Percentiles rank a stretch among this genome's conserved stretches.
These are phyloP conservation scores for Pseudozyma sp. DNA, from an alignment of 1,284 basidiomycete genomes.

Conservation along the genomic window DNA sequence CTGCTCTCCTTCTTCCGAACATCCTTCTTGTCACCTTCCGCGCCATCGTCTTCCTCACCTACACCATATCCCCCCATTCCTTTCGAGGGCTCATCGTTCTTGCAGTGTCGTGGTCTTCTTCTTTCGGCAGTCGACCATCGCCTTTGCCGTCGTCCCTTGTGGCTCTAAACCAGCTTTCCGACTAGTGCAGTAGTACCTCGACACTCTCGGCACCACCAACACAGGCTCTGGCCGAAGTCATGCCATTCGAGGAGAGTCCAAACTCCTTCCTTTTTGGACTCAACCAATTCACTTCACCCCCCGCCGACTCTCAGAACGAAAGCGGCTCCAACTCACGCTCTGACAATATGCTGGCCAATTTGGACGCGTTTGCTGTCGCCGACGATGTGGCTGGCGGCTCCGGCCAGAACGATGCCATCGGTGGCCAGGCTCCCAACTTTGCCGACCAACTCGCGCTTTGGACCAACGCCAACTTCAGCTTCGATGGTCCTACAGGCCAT, in stretches of 20 bases:
- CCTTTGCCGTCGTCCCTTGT: background rate
- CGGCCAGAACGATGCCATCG: conserved; percentile 29
- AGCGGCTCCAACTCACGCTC: conserved; percentile 33
- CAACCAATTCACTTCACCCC: conserved; percentile 57
- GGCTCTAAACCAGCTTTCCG: background rate
- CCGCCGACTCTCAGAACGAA: conserved; percentile 41
- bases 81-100: background rate
- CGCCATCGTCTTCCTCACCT: too few relatives aligned
- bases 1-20: background rate
- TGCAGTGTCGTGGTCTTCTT: background rate
- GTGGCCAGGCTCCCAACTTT: conserved; percentile 54
- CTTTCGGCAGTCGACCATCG: background rate
- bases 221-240: conserved; percentile 25
- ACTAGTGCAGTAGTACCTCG: background rate
- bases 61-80: background rate
- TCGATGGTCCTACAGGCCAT: conserved; percentile 68
- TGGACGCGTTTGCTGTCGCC: conserved; percentile 48
- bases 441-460: conserved; percentile 67
- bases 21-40: too few relatives aligned
- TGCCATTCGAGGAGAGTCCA: conserved; percentile 57
- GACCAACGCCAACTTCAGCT: conserved; percentile 68
- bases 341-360: conserved; percentile 51
- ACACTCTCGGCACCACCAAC: background rate
- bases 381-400: conserved; percentile 39
- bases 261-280: conserved; percentile 64